These are phyloP conservation scores for Boletus subcaerulescens DNA, from an alignment of 768 basidiomycete genomes.

Conservation along the genomic window DNA sequence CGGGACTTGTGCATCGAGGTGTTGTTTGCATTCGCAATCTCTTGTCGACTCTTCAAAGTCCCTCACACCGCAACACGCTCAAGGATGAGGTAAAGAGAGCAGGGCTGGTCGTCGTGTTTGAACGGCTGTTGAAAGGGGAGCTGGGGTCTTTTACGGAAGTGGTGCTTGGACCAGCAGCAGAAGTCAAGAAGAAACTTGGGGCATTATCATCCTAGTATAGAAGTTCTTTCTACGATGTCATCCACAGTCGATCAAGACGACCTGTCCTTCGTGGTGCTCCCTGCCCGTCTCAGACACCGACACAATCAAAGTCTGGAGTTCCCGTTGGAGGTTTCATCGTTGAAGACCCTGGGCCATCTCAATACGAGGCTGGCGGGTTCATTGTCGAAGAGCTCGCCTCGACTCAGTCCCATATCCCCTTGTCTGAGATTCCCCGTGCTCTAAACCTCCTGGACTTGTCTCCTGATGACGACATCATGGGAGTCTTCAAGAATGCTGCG, in stretches of 20 bases:
- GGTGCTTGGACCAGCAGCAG: constrained; percentile 47
- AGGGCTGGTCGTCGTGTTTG: constrained; percentile 54
- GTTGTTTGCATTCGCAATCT: constrained; percentile 73
- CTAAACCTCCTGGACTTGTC: constrained; percentile 62
- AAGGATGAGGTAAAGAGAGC: constrained; percentile 48
- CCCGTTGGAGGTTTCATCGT: constrained; percentile 35
- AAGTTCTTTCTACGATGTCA: constrained; percentile 13
- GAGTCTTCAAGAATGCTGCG: constrained; percentile 73
- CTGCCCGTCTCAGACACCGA: constrained; percentile 37
- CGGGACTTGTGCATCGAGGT: constrained; percentile 74
- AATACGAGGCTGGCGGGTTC: constrained; percentile 31
- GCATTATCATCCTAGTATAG: constrained; percentile 16
- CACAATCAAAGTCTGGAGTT: constrained; percentile 5
- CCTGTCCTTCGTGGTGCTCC: constrained; percentile 40
- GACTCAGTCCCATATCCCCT: constrained; percentile 38
- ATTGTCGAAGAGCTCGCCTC: constrained; percentile 24
- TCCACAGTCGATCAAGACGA: constrained; percentile 15
- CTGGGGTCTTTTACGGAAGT: constrained; percentile 34
- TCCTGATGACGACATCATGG: constrained; percentile 69
- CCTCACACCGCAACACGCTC: constrained; percentile 40
- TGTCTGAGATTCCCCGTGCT: constrained; percentile 58
- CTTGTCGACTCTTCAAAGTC: constrained; percentile 43
- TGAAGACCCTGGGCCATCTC: constrained; percentile 19
- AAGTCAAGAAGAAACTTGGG: constrained; percentile 45
- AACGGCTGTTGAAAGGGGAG: constrained; percentile 44